phyloP scores from a whole-genome alignment of 768 basidiomycete species.

The Suillus alpinus region DNA sequence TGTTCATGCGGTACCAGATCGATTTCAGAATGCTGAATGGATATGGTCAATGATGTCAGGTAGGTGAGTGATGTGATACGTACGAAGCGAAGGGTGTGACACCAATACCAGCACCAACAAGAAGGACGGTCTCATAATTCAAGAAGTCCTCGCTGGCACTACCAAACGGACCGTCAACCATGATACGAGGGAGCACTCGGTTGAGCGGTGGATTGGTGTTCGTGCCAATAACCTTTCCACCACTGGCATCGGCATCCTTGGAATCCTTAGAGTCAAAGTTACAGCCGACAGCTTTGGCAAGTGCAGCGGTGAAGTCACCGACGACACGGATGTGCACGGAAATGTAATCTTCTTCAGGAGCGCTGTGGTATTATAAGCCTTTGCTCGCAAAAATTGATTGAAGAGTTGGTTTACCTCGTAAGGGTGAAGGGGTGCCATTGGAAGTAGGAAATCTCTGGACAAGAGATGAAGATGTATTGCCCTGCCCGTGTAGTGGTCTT shows the following conservation, averaged over 20 bases:
- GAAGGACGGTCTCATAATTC: constrained; percentile 83
- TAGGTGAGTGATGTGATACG: constrained; percentile 28
- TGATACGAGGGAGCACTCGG: constrained; percentile 80
- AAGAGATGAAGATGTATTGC: constrained; percentile 90
- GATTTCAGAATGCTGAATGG: constrained; percentile 73
- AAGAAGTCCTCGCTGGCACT: constrained; percentile 89
- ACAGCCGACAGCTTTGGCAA: constrained; percentile 82
- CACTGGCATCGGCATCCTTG: constrained; percentile 41
- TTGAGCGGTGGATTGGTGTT: constrained; percentile 58
- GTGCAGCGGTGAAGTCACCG: constrained; percentile 87
- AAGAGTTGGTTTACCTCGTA: constrained; percentile 52
- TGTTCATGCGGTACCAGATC: constrained; percentile 97
- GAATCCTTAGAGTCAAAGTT: constrained; percentile 62
- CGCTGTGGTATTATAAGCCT: constrained; percentile 39
- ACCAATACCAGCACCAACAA: constrained; percentile 94
- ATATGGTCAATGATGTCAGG: constrained; percentile 6
- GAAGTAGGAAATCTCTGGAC: constrained; percentile 91
- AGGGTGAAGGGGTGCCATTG: constrained; percentile 98
- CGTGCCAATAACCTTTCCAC: constrained; percentile 62
- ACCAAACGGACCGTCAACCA: constrained; percentile 97
- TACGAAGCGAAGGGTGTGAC: constrained; percentile 96
- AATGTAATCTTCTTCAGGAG: constrained; percentile 94
- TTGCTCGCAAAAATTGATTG: neutral
- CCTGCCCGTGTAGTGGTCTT: constrained; percentile 80
- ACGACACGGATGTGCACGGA: constrained; percentile 89